phyloP scores from a whole-genome alignment of 192 early-diverging fungal genomes.

The Diversispora eburnea region DNA sequence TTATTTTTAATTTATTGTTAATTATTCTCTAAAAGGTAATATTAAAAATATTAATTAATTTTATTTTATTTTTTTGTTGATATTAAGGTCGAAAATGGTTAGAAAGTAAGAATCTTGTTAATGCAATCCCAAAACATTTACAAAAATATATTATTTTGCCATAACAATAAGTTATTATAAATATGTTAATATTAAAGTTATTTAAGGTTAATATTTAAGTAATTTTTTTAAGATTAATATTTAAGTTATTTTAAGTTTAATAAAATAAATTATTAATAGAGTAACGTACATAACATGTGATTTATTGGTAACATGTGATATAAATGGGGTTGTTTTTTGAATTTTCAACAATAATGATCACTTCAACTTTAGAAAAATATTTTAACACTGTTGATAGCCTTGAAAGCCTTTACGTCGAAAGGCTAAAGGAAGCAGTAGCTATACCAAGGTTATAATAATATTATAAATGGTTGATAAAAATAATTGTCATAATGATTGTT shows the following conservation, averaged over 20 bases:
- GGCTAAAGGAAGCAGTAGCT: constrained; percentile 82
- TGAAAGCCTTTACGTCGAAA: constrained; percentile 77
- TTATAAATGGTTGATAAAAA: neutral
- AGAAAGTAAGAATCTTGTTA: constrained; percentile 74
- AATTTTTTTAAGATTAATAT: too few species aligned
- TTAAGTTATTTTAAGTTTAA: too few species aligned
- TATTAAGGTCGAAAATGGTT: constrained; percentile 69
- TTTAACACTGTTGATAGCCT: constrained; percentile 74
- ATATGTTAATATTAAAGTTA: too few species aligned
- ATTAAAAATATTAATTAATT: neutral
- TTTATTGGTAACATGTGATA: neutral
- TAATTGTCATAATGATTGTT: neutral
- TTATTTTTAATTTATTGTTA: too few species aligned
- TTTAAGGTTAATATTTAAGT: too few species aligned
- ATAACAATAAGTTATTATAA: too few species aligned
- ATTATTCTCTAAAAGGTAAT: neutral
- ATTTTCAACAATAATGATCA: neutral
- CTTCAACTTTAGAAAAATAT: constrained; percentile 52
- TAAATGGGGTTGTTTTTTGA: neutral
- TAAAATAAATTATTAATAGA: too few species aligned
- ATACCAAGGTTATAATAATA: constrained; percentile 65
- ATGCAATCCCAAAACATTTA: constrained; percentile 78
- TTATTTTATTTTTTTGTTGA: neutral
- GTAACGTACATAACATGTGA: neutral
- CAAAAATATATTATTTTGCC: constrained; percentile 79